These are phyloP conservation scores for Voacanga thouarsii DNA, from an alignment of 257 asterid species.

Conservation along the genomic window DNA sequence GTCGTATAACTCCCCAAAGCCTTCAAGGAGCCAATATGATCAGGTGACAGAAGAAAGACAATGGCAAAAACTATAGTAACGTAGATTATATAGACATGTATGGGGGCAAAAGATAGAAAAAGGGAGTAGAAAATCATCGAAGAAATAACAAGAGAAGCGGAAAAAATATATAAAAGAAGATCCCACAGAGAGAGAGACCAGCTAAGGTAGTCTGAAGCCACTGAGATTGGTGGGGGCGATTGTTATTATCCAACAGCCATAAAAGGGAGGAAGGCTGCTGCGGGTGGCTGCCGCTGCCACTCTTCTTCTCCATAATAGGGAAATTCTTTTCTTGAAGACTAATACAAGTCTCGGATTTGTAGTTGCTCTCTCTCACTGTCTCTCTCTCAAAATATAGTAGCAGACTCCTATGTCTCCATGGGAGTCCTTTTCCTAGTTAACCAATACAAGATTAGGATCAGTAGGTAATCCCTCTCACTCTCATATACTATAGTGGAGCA, in stretches of 20 bases:
- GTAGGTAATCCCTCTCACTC: too few species aligned
- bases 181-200: slow-evolving; percentile 7
- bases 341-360: not conserved
- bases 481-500: too few species aligned
- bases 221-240: slow-evolving; percentile 15
- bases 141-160: not conserved
- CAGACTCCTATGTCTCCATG: too few species aligned
- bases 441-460: too few species aligned
- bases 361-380: too few species aligned
- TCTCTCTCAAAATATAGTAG: too few species aligned
- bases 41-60: not conserved
- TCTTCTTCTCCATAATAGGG: not conserved
- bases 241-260: slow-evolving; percentile 1
- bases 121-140: not conserved
- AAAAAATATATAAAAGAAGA: not conserved
- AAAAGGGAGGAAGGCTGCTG: slow-evolving; percentile 6
- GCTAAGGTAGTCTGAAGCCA: slow-evolving; percentile 20
- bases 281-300: not conserved
- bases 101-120: not conserved
- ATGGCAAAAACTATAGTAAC: not conserved
- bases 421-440: too few species aligned
- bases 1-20: too few species aligned
- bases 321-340: not conserved
- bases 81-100: not conserved
- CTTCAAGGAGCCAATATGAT: not conserved